A percentile compares a stretch with the other conserved stretches of the same genome.
phyloP scores from a whole-genome alignment of 176 grass and related monocot species.

The Avena atlantica region DNA sequence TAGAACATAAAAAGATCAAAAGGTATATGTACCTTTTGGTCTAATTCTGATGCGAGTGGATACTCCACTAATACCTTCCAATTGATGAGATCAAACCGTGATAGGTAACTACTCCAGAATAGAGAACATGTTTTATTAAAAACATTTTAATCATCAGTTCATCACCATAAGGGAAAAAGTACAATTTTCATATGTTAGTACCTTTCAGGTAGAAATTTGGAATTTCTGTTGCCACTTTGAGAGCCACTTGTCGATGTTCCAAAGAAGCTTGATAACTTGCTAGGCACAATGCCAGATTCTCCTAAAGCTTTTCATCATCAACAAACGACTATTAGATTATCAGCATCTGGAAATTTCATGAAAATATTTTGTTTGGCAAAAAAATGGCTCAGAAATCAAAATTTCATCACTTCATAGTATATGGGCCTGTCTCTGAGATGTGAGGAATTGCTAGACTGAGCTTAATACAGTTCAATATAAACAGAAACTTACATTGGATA shows the following conservation, averaged over 20 bases:
- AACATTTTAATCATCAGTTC: not conserved
- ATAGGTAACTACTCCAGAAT: conserved; percentile 66
- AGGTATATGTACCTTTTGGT: conserved; percentile 80
- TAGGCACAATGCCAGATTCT: conserved; percentile 82
- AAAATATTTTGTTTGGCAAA: conserved; percentile 20
- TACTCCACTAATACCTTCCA: conserved; percentile 89
- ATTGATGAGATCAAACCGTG: conserved; percentile 79
- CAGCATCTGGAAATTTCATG: not conserved
- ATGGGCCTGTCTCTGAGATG: not conserved
- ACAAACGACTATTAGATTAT: conserved; percentile 35
- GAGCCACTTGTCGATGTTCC: conserved; percentile 39
- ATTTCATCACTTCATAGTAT: not conserved
- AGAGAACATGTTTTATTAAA: conserved; percentile 9
- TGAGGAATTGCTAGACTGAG: not conserved
- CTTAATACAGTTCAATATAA: conserved; percentile 35
- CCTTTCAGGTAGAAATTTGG: conserved; percentile 82
- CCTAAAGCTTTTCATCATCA: conserved; percentile 73
- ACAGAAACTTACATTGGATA: conserved; percentile 86
- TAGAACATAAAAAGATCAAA: conserved; percentile 40
- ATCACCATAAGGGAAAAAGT: conserved; percentile 29
- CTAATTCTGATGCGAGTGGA: conserved; percentile 52
- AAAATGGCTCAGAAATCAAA: not conserved
- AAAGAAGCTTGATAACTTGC: conserved; percentile 60
- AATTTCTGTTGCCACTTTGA: conserved; percentile 39
- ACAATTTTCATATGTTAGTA: conserved; percentile 47